A percentile compares a stretch with the other conserved stretches of the same genome.
Evolutionary conservation across 345 rosid genomes (phyloP).

Genomic region (Ailanthus altissimus): DNA sequence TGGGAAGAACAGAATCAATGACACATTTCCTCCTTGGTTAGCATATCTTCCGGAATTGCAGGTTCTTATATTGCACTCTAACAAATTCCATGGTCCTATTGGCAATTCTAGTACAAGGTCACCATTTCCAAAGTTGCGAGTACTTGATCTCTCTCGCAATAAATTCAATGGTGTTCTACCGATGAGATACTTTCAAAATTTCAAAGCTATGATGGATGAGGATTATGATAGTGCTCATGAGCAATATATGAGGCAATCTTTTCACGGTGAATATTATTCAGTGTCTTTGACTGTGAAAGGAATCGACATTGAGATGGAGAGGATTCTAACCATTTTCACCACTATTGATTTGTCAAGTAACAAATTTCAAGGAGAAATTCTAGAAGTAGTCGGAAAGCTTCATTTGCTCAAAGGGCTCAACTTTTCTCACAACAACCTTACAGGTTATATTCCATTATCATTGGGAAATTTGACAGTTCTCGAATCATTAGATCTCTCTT

Average conservation of each 20-base stretch:
- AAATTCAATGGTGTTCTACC: constrained; percentile 7
- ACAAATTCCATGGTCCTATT: not conserved
- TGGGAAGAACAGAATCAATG: not conserved
- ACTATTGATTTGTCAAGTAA: not conserved
- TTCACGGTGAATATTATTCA: no score
- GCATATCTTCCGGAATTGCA: not conserved
- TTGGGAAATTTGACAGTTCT: no score
- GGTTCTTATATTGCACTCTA: not conserved
- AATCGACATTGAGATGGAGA: not conserved
- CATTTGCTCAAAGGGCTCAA: no score
- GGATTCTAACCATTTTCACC: not conserved
- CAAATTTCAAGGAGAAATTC: no score
- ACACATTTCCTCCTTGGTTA: not conserved
- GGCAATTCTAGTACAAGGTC: not conserved
- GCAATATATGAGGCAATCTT: no score
- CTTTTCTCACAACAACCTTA: no score
- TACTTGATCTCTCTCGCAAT: constrained; percentile 19
- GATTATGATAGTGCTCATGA: no score
- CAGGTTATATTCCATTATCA: no score
- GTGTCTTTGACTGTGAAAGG: constrained; percentile 21
- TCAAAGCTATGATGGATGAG: constrained; percentile 1
- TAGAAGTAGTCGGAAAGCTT: no score
- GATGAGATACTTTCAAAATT: not conserved
- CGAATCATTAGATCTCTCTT: no score
- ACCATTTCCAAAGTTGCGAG: constrained; percentile 12